A percentile compares a stretch with the other conserved stretches of the same genome.
phyloP scores from a whole-genome alignment of 176 grass and related monocot genomes.

The Pontederia paniculata region DNA sequence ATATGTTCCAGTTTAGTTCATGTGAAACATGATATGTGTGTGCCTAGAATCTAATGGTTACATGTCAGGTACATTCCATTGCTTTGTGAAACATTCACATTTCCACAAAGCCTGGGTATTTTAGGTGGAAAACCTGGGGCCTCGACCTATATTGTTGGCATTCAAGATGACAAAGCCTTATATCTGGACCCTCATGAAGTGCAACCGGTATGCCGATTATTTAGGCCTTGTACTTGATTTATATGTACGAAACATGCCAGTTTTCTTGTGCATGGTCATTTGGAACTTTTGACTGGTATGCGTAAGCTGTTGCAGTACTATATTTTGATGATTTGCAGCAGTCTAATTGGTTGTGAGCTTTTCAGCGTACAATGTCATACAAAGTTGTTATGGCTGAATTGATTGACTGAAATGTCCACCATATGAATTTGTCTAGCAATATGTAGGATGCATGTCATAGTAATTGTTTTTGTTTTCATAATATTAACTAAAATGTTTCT shows the following conservation, averaged over 20 bases:
- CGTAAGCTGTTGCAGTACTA: not conserved
- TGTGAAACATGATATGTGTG: not conserved
- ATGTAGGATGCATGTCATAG: not conserved
- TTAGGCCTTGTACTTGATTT: too few species aligned
- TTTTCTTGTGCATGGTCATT: too few species aligned
- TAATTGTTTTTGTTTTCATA: not conserved
- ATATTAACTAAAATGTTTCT: too few species aligned
- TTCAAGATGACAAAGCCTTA: slow-evolving; percentile 83
- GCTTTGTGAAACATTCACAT: slow-evolving; percentile 82
- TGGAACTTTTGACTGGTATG: too few species aligned
- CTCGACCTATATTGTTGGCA: slow-evolving; percentile 90
- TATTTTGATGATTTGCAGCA: not conserved
- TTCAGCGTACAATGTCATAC: slow-evolving; percentile 1
- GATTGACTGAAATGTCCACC: not conserved
- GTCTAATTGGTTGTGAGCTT: not conserved
- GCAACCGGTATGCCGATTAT: slow-evolving; percentile 42
- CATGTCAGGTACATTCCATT: slow-evolving; percentile 77
- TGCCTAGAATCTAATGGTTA: slow-evolving; percentile 12
- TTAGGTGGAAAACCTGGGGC: slow-evolving; percentile 91
- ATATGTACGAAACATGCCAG: too few species aligned
- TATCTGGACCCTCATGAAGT: slow-evolving; percentile 95
- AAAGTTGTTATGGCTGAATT: not conserved
- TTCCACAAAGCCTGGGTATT: slow-evolving; percentile 97
- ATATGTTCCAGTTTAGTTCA: not conserved
- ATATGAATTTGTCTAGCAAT: not conserved